phyloP scores from a whole-genome alignment of 176 grass and related monocot genomes.

The Neostapfia colusana region DNA sequence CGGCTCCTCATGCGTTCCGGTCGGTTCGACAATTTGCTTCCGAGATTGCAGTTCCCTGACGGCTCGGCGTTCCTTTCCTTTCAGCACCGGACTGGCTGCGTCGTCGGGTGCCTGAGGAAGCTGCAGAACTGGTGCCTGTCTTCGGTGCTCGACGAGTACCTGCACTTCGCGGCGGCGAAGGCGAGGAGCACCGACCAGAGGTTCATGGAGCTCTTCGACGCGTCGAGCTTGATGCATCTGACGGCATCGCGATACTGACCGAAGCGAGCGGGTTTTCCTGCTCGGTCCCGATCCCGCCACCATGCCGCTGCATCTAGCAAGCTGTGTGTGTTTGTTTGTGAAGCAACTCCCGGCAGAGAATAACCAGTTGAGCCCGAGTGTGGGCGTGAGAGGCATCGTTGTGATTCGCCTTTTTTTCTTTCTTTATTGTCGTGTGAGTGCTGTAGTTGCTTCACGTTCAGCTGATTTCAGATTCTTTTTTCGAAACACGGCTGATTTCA shows the following conservation, averaged over 20 bases:
- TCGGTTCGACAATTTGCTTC: background rate
- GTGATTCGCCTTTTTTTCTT: background rate
- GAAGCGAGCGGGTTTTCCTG: background rate
- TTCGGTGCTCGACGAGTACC: conserved; percentile 86
- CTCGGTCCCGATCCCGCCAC: conserved; percentile 30
- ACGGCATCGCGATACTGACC: conserved; percentile 32
- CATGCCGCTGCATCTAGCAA: conserved; percentile 29
- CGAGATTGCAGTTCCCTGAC: background rate
- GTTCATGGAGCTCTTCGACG: conserved; percentile 92
- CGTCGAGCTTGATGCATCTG: conserved; percentile 57
- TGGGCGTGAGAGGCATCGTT: background rate
- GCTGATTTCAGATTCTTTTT: background rate
- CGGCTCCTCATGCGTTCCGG: background rate
- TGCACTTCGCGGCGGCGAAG: conserved; percentile 78
- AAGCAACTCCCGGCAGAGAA: conserved; percentile 24
- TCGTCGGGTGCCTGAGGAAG: conserved; percentile 86
- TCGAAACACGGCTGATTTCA: too few species aligned
- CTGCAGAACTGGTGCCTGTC: conserved; percentile 76
- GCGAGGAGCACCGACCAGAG: conserved; percentile 69
- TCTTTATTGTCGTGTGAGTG: background rate
- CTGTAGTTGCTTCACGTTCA: conserved; percentile 8
- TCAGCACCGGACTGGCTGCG: conserved; percentile 90
- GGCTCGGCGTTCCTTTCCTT: conserved; percentile 18
- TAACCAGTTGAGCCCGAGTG: conserved; percentile 20
- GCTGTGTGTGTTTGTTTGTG: conserved; percentile 3